phyloP scores from a whole-genome alignment of 2,329 filamentous ascomycete species.

The Tolypocladium sp. region DNA sequence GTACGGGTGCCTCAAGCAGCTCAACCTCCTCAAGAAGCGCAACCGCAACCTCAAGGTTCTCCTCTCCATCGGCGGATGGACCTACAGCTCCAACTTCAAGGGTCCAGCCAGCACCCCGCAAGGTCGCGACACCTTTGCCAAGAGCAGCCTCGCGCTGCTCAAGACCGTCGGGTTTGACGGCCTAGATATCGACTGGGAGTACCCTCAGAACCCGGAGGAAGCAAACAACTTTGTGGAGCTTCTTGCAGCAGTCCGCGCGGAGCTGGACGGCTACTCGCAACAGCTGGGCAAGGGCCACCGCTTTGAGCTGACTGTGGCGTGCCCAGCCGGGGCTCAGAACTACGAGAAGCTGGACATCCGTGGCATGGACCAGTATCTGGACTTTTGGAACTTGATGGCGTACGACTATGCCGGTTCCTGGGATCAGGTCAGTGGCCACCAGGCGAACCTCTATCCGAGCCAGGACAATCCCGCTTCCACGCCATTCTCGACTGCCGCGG shows the following conservation, averaged over 20 bases:
- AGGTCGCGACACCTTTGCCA: constrained; percentile 65
- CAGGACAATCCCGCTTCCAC: constrained; percentile 51
- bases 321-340: constrained; percentile 53
- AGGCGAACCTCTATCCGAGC: constrained; percentile 66
- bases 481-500: constrained; percentile 66
- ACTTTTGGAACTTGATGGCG: constrained; percentile 79
- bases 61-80: constrained; percentile 87
- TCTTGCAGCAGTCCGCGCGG: constrained; percentile 43
- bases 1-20: constrained; percentile 83
- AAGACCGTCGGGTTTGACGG: constrained; percentile 74
- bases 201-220: constrained; percentile 45
- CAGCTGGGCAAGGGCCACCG: constrained; percentile 34
- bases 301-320: constrained; percentile 57
- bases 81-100: constrained; percentile 79
- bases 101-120: constrained; percentile 59
- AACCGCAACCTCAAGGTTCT: constrained; percentile 81
- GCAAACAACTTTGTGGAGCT: constrained; percentile 51
- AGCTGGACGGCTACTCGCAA: constrained; percentile 47
- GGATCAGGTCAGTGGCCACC: constrained; percentile 64
- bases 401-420: constrained; percentile 85
- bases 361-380: constrained; percentile 56
- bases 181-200: constrained; percentile 62
- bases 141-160: constrained; percentile 63
- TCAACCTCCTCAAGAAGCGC: constrained; percentile 71
- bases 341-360: constrained; percentile 52